Evolutionary conservation across 164 flowering plant genomes (phyloP).

Genomic region (Macadamia integrifolia): DNA sequence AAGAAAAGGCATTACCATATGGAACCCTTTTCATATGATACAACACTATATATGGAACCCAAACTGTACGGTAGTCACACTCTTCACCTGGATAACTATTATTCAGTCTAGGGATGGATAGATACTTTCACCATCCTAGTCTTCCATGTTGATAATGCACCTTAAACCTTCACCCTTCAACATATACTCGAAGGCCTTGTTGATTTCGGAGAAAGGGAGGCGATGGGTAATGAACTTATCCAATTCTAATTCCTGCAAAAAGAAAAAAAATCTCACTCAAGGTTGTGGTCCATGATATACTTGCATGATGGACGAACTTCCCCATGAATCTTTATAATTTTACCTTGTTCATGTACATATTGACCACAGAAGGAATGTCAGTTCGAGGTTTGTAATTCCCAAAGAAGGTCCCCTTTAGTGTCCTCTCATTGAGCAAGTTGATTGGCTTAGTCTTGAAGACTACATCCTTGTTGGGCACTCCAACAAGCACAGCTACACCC

Average conservation of each 20-base stretch:
- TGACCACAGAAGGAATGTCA: slow-evolving; percentile 28
- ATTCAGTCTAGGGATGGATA: not conserved
- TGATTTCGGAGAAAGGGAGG: slow-evolving; percentile 22
- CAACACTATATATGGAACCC: no score
- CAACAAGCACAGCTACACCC: slow-evolving; percentile 39
- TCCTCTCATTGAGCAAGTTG: slow-evolving; percentile 25
- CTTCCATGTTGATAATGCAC: slow-evolving; percentile 35
- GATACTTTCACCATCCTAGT: not conserved
- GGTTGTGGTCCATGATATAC: not conserved
- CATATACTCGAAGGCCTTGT: slow-evolving; percentile 38
- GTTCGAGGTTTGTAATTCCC: slow-evolving; percentile 33
- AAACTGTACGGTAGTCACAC: no score
- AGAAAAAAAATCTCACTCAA: not conserved
- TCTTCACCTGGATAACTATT: no score
- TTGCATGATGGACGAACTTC: not conserved
- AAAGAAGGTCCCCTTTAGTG: slow-evolving; percentile 33
- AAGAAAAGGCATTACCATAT: no score
- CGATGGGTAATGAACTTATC: slow-evolving; percentile 29
- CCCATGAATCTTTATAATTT: not conserved
- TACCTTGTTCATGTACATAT: slow-evolving; percentile 29
- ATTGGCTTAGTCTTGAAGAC: slow-evolving; percentile 22
- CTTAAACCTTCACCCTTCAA: slow-evolving; percentile 22
- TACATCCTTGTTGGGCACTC: slow-evolving; percentile 33
- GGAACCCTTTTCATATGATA: no score
- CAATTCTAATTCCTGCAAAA: slow-evolving; percentile 15